These are phyloP conservation scores for Phialocephala sp. DNA, from an alignment of 2,329 filamentous ascomycete species.

Conservation along the genomic window DNA sequence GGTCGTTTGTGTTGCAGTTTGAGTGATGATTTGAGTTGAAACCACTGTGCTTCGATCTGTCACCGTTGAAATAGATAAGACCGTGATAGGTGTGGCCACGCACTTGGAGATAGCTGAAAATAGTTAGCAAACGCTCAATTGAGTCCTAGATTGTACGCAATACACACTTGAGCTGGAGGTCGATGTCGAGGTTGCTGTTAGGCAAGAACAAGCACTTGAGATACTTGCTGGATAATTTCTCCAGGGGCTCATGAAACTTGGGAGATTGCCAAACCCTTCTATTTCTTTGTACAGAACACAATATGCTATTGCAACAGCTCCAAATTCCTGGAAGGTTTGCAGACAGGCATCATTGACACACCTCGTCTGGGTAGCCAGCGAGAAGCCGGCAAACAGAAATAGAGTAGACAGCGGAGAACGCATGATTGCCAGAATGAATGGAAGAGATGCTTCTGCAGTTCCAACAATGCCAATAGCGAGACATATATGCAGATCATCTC, in stretches of 20 bases:
- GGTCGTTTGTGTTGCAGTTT: neutral
- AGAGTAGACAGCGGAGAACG: neutral
- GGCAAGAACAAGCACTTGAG: conserved; percentile 11
- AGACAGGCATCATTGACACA: conserved; percentile 3
- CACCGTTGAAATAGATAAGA: neutral
- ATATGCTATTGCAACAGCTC: conserved; percentile 2
- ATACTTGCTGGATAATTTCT: neutral
- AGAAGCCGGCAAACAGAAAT: neutral
- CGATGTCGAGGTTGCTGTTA: neutral
- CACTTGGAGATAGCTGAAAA: conserved; percentile 4
- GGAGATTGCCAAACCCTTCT: neutral
- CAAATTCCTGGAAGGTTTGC: conserved; percentile 8
- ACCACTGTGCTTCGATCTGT: neutral
- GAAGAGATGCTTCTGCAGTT: neutral
- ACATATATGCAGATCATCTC: neutral
- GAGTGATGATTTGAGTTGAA: neutral
- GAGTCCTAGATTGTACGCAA: neutral
- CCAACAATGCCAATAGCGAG: neutral
- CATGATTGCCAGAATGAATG: conserved; percentile 2
- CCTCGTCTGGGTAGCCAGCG: neutral
- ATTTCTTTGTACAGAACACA: neutral
- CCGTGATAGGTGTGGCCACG: neutral
- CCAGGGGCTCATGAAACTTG: conserved; percentile 8
- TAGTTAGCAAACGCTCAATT: neutral
- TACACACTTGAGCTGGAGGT: neutral